Percentiles rank a stretch among this genome's conserved stretches.
Conservation (phyloP, 1,284 basidiomycete species). For the Ustanciosporium gigantosporum region DNA sequence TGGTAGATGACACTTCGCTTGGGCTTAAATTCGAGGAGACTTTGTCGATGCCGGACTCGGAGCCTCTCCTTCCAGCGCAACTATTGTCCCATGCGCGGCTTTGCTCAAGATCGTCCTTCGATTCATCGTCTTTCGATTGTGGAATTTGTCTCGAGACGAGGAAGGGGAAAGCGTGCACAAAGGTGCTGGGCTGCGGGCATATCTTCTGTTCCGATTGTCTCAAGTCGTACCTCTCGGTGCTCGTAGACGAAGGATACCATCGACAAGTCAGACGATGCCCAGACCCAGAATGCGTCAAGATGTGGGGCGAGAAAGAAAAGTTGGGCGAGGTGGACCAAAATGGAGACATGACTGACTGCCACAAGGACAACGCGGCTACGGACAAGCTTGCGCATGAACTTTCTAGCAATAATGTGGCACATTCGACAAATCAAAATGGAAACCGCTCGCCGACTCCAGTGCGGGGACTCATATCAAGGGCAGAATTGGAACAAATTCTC, state of each 20-base stretch:
- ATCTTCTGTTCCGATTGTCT: conserved; percentile 43
- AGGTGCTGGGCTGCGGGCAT: conserved; percentile 29
- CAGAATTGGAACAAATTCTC: conserved; percentile 20
- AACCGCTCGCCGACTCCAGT: neutral
- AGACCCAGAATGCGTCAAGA: conserved; percentile 35
- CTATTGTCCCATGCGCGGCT: conserved; percentile 21
- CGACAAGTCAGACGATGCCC: conserved; percentile 37
- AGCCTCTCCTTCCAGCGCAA: conserved; percentile 16
- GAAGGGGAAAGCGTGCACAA: conserved; percentile 30
- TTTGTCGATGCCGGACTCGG: conserved; percentile 1
- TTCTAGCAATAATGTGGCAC: neutral
- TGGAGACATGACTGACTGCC: conserved; percentile 8
- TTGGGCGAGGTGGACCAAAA: conserved; percentile 30
- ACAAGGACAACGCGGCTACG: neutral
- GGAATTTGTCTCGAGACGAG: conserved; percentile 41
- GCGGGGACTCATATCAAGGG: conserved; percentile 12
- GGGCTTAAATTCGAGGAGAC: conserved; percentile 12
- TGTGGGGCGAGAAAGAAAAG: conserved; percentile 30
- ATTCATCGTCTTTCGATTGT: conserved; percentile 33
- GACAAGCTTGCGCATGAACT: neutral
- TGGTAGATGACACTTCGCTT: neutral
- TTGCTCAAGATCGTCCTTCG: conserved; percentile 29
- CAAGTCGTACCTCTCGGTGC: conserved; percentile 22
- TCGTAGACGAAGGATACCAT: conserved; percentile 37
- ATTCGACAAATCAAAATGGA: no score